These are phyloP conservation scores for Candida tetrigidarum DNA, from an alignment of 1,139 yeast species.

Conservation along the genomic window DNA sequence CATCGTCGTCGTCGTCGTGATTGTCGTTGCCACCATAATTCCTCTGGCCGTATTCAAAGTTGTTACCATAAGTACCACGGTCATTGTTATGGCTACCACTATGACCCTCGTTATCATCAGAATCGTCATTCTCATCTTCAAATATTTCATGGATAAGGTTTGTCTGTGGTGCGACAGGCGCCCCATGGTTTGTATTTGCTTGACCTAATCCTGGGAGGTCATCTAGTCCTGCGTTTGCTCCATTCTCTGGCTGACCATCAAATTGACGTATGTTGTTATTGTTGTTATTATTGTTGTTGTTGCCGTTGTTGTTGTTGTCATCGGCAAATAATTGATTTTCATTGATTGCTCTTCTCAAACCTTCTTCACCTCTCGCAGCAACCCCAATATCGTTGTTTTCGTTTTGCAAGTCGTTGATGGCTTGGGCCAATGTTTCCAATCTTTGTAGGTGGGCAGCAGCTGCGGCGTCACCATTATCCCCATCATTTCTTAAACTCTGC, in stretches of 20 bases:
- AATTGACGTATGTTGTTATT: too few species aligned
- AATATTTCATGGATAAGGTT: constrained; percentile 7
- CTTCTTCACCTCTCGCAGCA: constrained; percentile 21
- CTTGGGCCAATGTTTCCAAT: constrained; percentile 34
- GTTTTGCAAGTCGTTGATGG: constrained; percentile 35
- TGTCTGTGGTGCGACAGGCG: constrained; percentile 3
- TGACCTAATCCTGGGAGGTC: neutral
- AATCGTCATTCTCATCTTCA: constrained; percentile 4
- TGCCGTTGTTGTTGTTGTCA: neutral
- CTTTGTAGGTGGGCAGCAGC: constrained; percentile 28
- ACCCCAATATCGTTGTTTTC: constrained; percentile 18
- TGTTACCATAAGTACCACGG: too few species aligned
- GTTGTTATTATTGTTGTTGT: neutral
- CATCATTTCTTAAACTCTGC: constrained; percentile 30
- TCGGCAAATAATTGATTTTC: constrained; percentile 14
- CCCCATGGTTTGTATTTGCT: neutral
- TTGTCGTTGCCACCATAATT: too few species aligned
- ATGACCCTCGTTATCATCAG: constrained; percentile 9
- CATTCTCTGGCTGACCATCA: neutral
- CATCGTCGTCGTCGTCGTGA: neutral
- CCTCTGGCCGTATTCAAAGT: too few species aligned
- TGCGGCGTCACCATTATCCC: constrained; percentile 24
- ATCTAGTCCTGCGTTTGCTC: neutral
- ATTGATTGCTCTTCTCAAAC: constrained; percentile 25
- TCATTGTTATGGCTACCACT: constrained; percentile 13